A percentile compares a stretch with the other conserved stretches of the same genome.
Evolutionary conservation across 176 grass and related monocot species (phyloP).

Genomic region (Oryza meridionalis): DNA sequence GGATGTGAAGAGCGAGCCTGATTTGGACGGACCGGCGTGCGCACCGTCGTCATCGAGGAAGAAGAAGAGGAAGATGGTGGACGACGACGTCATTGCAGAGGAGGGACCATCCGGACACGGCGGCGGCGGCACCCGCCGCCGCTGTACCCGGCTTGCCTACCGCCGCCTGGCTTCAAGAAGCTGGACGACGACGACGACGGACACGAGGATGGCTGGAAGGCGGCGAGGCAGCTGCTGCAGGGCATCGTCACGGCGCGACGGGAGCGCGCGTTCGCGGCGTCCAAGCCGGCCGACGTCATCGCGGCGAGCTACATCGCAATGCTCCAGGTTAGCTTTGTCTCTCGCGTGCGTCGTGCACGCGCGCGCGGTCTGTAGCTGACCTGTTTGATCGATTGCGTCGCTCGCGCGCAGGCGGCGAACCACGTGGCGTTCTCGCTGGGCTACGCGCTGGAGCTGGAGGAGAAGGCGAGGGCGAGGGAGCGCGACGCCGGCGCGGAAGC

Average conservation of each 20-base stretch:
- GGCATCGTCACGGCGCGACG: conserved; percentile 23
- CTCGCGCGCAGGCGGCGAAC: conserved; percentile 6
- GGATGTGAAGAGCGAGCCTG: no score
- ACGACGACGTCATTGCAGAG: background rate
- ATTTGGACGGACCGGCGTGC: no score
- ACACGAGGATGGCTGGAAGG: background rate
- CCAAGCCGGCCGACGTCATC: conserved; percentile 13
- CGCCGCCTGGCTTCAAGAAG: background rate
- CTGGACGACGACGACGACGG: background rate
- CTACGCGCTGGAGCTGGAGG: conserved; percentile 28
- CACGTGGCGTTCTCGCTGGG: conserved; percentile 35
- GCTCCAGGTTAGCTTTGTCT: conserved; percentile 26
- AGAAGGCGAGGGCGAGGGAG: background rate
- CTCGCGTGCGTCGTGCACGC: no score
- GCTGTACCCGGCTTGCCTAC: background rate
- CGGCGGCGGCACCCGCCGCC: background rate
- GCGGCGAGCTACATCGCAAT: background rate
- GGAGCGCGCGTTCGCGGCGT: conserved; percentile 10
- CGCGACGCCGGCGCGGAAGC: background rate
- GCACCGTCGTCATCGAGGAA: background rate
- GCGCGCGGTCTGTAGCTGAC: no score
- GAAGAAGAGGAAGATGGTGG: conserved; percentile 32
- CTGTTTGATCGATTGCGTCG: no score
- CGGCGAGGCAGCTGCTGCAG: conserved; percentile 4
- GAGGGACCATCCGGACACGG: background rate